A percentile compares a stretch with the other conserved stretches of the same genome.
Evolutionary conservation across 2,329 filamentous ascomycete species (phyloP).

Genomic region (Fusarium equiseti): DNA sequence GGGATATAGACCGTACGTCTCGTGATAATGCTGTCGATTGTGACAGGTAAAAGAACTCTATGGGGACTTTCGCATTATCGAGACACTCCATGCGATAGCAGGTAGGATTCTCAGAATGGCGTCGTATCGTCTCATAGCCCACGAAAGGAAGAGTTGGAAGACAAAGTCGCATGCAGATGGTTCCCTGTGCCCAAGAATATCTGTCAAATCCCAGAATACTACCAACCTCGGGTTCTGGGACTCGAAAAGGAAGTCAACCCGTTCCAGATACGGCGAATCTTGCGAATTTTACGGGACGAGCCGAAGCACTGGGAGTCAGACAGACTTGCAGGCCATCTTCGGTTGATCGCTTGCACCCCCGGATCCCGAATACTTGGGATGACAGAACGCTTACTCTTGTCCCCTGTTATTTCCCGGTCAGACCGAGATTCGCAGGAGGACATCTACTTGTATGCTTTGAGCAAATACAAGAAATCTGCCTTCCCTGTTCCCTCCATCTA

Average conservation of each 20-base stretch:
- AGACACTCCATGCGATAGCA: slow-evolving; percentile 17
- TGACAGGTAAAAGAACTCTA: slow-evolving; percentile 30
- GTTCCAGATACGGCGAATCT: slow-evolving; percentile 41
- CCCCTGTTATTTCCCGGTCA: slow-evolving; percentile 28
- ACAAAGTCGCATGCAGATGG: slow-evolving; percentile 26
- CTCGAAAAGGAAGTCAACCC: slow-evolving; percentile 25
- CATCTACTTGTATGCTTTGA: slow-evolving; percentile 18
- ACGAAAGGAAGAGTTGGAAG: slow-evolving; percentile 25
- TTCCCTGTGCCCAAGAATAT: slow-evolving; percentile 37
- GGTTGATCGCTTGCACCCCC: slow-evolving; percentile 34
- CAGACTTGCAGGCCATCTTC: slow-evolving; percentile 20
- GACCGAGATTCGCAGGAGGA: slow-evolving; percentile 23
- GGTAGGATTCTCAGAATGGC: slow-evolving; percentile 22
- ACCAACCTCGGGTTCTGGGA: slow-evolving; percentile 21
- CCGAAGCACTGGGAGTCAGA: slow-evolving; percentile 37
- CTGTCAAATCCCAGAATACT: slow-evolving; percentile 23
- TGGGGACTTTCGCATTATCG: slow-evolving; percentile 11
- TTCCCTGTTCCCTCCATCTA: background rate
- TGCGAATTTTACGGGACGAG: slow-evolving; percentile 48
- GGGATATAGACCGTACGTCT: slow-evolving; percentile 1
- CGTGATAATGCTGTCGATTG: slow-evolving; percentile 18
- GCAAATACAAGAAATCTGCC: slow-evolving; percentile 2
- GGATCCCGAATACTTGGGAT: slow-evolving; percentile 38
- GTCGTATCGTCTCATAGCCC: slow-evolving; percentile 24
- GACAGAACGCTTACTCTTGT: slow-evolving; percentile 28